phyloP scores from a whole-genome alignment of 139 green algal genomes.

The Asterochloris sp. region DNA sequence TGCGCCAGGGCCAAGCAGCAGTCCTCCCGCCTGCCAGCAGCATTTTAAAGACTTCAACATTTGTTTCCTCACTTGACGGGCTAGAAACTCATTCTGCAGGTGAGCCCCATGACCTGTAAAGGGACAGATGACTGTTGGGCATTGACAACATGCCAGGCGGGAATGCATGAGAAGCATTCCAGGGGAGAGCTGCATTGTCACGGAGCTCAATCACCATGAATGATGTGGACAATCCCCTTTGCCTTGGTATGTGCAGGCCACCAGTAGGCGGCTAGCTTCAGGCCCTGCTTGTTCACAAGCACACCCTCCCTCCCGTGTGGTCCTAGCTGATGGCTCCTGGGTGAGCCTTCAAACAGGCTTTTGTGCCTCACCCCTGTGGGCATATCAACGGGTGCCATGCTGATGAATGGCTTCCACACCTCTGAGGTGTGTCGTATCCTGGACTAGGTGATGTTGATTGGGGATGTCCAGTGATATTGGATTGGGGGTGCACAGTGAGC shows the following conservation, averaged over 20 bases:
- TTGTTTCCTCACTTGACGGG: constrained; percentile 20
- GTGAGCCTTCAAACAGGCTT: constrained; percentile 8
- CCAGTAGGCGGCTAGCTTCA: constrained; percentile 38
- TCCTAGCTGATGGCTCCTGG: constrained; percentile 23
- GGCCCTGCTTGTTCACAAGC: constrained; percentile 36
- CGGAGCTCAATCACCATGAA: not conserved
- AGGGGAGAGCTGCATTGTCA: no score
- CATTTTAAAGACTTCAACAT: not conserved
- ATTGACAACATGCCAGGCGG: not conserved
- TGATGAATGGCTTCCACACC: constrained; percentile 1
- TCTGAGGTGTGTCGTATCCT: no score
- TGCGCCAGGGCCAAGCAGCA: not conserved
- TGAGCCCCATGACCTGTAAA: constrained; percentile 62
- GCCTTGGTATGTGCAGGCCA: constrained; percentile 35
- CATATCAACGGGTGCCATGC: not conserved
- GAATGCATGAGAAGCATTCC: no score
- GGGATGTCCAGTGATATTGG: no score
- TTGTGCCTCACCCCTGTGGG: not conserved
- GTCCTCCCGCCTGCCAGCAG: not conserved
- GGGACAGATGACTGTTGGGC: constrained; percentile 44
- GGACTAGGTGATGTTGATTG: no score
- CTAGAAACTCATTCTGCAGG: constrained; percentile 47
- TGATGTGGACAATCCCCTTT: not conserved
- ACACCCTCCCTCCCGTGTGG: constrained; percentile 13
- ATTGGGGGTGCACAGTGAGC: no score